These are phyloP conservation scores for Ephemerocybe angulata DNA, from an alignment of 768 basidiomycete species.

Conservation along the genomic window DNA sequence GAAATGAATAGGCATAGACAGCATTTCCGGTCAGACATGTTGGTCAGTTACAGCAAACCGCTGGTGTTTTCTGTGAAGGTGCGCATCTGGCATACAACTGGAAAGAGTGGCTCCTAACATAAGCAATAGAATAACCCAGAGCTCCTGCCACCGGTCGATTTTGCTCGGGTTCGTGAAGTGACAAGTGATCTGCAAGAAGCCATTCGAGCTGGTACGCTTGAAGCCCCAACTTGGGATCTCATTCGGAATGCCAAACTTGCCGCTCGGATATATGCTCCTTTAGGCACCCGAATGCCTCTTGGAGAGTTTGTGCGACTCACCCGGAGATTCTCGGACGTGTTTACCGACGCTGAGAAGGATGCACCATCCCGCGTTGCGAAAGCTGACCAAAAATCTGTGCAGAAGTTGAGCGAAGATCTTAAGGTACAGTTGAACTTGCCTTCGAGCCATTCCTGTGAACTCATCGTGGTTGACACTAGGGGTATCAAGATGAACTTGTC, in stretches of 20 bases:
- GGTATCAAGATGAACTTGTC: conserved; percentile 70
- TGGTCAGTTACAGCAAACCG: conserved; percentile 77
- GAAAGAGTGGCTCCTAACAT: background rate
- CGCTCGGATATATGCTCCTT: conserved; percentile 76
- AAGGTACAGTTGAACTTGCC: conserved; percentile 40
- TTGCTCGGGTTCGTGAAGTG: conserved; percentile 50
- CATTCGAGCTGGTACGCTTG: conserved; percentile 75
- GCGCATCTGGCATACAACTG: background rate
- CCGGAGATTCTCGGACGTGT: conserved; percentile 71
- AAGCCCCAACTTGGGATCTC: conserved; percentile 82
- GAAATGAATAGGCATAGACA: conserved; percentile 76
- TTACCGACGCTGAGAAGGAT: conserved; percentile 46
- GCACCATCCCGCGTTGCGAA: conserved; percentile 17
- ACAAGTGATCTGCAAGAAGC: conserved; percentile 63
- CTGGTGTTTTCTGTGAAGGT: conserved; percentile 65
- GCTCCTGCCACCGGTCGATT: conserved; percentile 64
- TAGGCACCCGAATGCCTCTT: conserved; percentile 82
- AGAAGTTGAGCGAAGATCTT: conserved; percentile 47
- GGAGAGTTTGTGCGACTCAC: conserved; percentile 81
- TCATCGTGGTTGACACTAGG: conserved; percentile 31
- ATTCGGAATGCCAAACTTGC: conserved; percentile 75
- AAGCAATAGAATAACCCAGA: conserved; percentile 63
- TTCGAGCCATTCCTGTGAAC: conserved; percentile 2
- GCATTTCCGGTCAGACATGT: conserved; percentile 83
- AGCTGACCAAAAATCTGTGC: conserved; percentile 20